phyloP scores from a whole-genome alignment of 2,329 filamentous ascomycete genomes.

The Nemania serpens region DNA sequence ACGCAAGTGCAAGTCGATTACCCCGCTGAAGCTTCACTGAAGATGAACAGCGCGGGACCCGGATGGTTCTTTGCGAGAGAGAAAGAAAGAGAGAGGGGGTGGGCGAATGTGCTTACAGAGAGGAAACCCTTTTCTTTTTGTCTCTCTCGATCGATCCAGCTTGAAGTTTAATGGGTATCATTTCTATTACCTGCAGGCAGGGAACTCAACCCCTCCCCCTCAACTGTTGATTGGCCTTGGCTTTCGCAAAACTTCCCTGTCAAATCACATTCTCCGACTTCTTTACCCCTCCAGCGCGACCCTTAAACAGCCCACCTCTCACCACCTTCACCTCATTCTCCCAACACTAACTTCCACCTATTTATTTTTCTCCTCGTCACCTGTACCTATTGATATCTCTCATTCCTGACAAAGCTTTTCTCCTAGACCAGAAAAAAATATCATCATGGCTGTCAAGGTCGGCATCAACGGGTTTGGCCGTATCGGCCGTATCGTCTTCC shows the following conservation, averaged over 20 bases:
- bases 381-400: neutral
- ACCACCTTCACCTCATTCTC: neutral
- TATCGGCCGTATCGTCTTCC: conserved; percentile 99
- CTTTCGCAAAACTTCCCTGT: neutral
- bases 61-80: conserved; percentile 4
- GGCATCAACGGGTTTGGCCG: conserved; percentile 99
- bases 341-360: neutral
- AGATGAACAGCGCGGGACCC: conserved; percentile 1
- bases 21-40: conserved; percentile 19
- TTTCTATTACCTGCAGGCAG: neutral
- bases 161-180: conserved; percentile 9
- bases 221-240: conserved; percentile 8
- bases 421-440: conserved; percentile 22
- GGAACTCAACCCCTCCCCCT: conserved; percentile 5
- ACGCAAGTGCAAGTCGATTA: neutral
- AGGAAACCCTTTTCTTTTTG: too few species aligned
- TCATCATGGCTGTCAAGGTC: conserved; percentile 69
- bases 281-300: conserved; percentile 10
- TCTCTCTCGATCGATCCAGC: conserved; percentile 5
- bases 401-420: neutral
- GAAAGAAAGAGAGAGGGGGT: neutral
- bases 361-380: neutral
- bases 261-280: neutral
- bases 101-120: neutral
- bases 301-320: neutral